Percentiles rank a stretch among this genome's conserved stretches.
Conservation (phyloP, 345 rosid species). For the Aethionema arabicum region DNA sequence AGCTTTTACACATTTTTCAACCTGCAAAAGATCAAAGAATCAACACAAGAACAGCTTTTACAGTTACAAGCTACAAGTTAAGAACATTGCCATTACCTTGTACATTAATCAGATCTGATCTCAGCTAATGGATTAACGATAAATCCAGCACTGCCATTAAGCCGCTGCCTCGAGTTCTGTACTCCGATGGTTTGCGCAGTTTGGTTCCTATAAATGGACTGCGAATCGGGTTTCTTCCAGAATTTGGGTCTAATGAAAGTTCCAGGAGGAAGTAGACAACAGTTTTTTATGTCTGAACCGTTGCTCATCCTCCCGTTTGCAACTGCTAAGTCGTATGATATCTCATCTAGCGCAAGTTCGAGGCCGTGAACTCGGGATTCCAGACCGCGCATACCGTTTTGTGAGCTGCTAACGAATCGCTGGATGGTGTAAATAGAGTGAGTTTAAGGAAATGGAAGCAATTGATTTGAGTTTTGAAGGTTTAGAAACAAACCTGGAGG, state of each 20-base stretch:
- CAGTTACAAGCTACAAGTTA: no score
- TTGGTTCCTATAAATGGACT: constrained; percentile 41
- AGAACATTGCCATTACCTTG: constrained; percentile 12
- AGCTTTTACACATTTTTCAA: constrained; percentile 9
- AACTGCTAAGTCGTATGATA: constrained; percentile 83
- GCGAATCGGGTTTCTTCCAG: constrained; percentile 65
- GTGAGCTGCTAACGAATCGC: constrained; percentile 87
- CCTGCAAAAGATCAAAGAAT: constrained; percentile 24
- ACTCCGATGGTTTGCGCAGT: constrained; percentile 38
- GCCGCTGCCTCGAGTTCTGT: constrained; percentile 53
- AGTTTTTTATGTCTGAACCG: constrained; percentile 47
- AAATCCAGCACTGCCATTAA: constrained; percentile 52
- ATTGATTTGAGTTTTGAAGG: not conserved
- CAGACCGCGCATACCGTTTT: constrained; percentile 72
- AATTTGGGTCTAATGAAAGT: constrained; percentile 69
- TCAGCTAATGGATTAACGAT: constrained; percentile 90
- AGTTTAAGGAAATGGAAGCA: constrained; percentile 16
- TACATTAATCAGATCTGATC: constrained; percentile 39
- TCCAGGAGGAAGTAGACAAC: constrained; percentile 75
- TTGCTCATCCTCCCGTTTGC: constrained; percentile 71
- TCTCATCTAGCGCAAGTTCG: constrained; percentile 87
- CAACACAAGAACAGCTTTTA: not conserved
- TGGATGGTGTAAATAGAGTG: constrained; percentile 31
- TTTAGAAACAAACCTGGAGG: constrained; percentile 66
- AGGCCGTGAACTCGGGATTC: constrained; percentile 89